Evolutionary conservation across 2,329 filamentous ascomycete species (phyloP), one percentile per base, ranked within the genome.

Genomic region (Trichoderma gracile): DNA sequence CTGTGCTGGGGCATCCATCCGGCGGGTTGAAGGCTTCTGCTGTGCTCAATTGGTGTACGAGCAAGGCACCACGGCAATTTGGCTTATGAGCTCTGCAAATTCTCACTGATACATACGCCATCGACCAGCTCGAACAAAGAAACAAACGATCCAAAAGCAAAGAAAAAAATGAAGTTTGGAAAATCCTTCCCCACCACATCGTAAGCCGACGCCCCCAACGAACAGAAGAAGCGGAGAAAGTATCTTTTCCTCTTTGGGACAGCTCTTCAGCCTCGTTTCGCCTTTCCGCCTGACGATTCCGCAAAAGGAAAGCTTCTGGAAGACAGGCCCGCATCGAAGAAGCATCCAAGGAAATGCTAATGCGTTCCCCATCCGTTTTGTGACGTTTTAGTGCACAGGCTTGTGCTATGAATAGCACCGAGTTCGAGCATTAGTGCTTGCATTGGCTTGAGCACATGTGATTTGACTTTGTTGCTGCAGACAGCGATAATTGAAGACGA

Each of bases 191-290:
- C 58, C 58, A 61, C 58, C 58, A 33, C 45, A 27, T 30, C 19
- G 42, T 23, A 42, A 50, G 56, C 45, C 60, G 30, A 53, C 58
- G 46, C 47, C 47, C 52, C 47, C 15, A 43, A 46, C 19, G 23
- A n/a, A 57, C 15, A 61, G 19, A 23, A 52, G 43, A 45, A 53
- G 5, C 46, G 58, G 40, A 43, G 56, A 65, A 38, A 50, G 62
- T 17, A 3, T 59, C n/a, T 4, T 57, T 64, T 45, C 53, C 46
- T 64, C n/a, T 58, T 64, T 40, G 27, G 53, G 46, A 57, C 25
- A 42, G 42, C 40, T 59, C 55, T 59, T 65, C 63, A 65, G 63
- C 63, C 63, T 65, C 63, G 52, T 65, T 45, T 55, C 38, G 56
- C 49, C 46, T 25, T 40, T 14, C 9, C 21, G 23, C 33, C 6